Evolutionary conservation across 2,329 filamentous ascomycete species (phyloP), one percentile per base, ranked within the genome.

Genomic region (Zymoseptoria brevis): DNA sequence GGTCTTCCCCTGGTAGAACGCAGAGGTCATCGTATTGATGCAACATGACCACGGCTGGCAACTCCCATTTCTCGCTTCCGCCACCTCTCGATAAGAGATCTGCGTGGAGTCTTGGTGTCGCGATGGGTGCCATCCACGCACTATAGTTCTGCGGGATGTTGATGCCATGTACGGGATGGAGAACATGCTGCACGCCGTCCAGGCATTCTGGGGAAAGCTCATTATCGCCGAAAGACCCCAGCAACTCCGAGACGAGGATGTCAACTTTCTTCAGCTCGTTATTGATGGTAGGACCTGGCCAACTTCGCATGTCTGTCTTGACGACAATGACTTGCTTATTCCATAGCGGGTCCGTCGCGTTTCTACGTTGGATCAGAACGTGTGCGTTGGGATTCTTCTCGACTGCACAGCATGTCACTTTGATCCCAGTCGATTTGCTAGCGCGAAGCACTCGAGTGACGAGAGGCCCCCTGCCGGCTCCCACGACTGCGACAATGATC

Each of bases 301-400:
- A 99, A 60, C 87, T 87, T 54, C 94, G 87, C 94, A 99, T 99
- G 73, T 99, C 94, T 0, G 91, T 96, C 76, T 96, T 95, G 64
- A 97, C 87, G 30, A 99, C 84, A 1, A 87, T 92, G 19, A 96
- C 93, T 56, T 82, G 82, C 21, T 86, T 85, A 59, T 79, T 81
- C 94, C 94, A 99, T n/a, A 76, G 71, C 1, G 68, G 65, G 51
- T 85, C 81, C 19, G 81, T 83, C 64, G 87, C 81, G 70, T 97
- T 97, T 71, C 95, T 90, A 22, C 89, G 83, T 62, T 96, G 85
- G 2, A 99, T 83, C 65, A 96, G 86, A 6, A 99, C 92, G 72
- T 93, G 97, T 0, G 94, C 94, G 70, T 99, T 97, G 3, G 90
- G 94, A 74, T 99, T 99, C 81, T 99, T 99, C 75, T 99, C 94